Conservation (phyloP, 306 rosid genomes). For the Cucumis cinereus region DNA sequence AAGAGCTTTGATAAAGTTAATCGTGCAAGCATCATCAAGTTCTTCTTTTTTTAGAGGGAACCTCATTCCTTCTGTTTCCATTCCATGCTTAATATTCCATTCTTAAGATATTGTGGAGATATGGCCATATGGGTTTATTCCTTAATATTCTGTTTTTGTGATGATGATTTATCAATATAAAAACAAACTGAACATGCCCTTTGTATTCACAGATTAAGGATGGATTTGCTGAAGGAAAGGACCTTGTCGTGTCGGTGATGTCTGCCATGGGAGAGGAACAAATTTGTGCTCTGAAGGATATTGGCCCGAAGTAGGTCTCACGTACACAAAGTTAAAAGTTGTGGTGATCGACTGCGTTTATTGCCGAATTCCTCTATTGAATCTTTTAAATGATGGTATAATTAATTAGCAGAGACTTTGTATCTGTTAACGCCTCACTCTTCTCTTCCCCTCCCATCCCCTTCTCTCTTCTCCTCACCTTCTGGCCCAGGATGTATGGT, state of each 20-base stretch:
- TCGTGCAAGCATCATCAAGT: neutral
- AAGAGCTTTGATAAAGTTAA: neutral
- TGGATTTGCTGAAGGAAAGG: slow-evolving; percentile 23
- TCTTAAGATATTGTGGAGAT: neutral
- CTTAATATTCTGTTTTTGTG: neutral
- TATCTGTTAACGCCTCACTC: neutral
- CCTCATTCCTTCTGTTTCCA: neutral
- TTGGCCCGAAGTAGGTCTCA: slow-evolving; percentile 12
- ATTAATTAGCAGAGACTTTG: slow-evolving; percentile 7
- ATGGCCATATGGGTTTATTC: neutral
- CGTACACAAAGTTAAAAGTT: neutral
- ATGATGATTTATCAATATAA: neutral
- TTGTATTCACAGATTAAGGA: slow-evolving; percentile 17
- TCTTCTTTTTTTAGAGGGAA: neutral
- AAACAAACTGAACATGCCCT: neutral
- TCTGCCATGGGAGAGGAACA: slow-evolving; percentile 29
- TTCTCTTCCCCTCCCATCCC: too few relatives aligned
- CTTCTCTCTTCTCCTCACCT: neutral
- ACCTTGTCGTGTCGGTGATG: slow-evolving; percentile 29
- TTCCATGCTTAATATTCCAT: neutral
- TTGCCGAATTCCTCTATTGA: neutral
- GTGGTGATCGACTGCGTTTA: neutral
- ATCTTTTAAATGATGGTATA: neutral
- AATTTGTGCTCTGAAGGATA: slow-evolving; percentile 28
- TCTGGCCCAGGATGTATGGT: slow-evolving; percentile 1